phyloP scores from a whole-genome alignment of 371 early-diverging fungal species.

The Mucor circinelloides region DNA sequence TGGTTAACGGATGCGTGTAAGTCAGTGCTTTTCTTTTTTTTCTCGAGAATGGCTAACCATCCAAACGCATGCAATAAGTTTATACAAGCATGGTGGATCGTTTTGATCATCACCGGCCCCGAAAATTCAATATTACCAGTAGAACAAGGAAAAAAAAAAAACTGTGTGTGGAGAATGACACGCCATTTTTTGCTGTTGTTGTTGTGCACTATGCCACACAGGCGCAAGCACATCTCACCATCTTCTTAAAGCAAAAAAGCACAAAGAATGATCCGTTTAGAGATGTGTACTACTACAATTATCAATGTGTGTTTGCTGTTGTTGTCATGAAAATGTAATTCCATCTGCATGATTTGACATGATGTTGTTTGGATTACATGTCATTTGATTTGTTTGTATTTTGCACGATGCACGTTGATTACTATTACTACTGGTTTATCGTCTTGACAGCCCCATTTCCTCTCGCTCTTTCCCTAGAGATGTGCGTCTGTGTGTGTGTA shows the following conservation, averaged over 20 bases:
- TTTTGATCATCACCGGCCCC: not conserved
- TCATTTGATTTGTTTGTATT: too few relatives aligned
- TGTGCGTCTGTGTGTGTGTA: too few relatives aligned
- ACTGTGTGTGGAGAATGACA: not conserved
- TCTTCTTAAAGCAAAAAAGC: not conserved
- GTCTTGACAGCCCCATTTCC: too few relatives aligned
- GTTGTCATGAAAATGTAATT: too few relatives aligned
- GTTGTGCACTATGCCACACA: not conserved
- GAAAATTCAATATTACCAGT: not conserved
- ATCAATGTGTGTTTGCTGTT: too few relatives aligned
- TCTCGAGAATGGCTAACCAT: not conserved
- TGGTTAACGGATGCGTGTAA: not conserved
- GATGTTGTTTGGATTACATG: too few relatives aligned
- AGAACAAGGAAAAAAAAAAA: not conserved
- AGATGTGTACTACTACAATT: not conserved
- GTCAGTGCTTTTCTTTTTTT: not conserved
- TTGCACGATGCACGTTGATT: too few relatives aligned
- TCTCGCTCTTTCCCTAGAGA: too few relatives aligned
- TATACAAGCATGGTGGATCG: not conserved
- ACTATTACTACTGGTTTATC: too few relatives aligned
- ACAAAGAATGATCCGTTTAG: not conserved
- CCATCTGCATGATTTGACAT: too few relatives aligned
- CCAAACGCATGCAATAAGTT: not conserved
- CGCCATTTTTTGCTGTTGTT: not conserved
- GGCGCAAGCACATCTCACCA: not conserved